These are phyloP conservation scores for Pezicula neosporulosa DNA, from an alignment of 2,329 filamentous ascomycete species.

Conservation along the genomic window DNA sequence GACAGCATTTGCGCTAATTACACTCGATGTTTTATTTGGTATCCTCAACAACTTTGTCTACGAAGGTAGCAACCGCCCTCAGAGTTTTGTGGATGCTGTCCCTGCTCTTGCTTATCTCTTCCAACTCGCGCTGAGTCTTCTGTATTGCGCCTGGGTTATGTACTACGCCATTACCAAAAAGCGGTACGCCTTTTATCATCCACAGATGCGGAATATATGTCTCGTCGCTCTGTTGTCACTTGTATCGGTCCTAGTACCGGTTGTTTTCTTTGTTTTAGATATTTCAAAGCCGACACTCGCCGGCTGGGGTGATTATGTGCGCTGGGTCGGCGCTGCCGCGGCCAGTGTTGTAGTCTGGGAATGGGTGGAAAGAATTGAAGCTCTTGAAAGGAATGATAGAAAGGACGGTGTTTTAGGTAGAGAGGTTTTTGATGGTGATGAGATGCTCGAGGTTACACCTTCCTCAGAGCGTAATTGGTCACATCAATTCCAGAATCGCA, in stretches of 20 bases:
- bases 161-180: conserved; percentile 71
- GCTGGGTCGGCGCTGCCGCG: conserved; percentile 72
- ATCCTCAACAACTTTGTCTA: conserved; percentile 83
- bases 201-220: conserved; percentile 68
- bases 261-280: conserved; percentile 73
- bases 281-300: conserved; percentile 67
- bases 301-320: conserved; percentile 73
- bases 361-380: conserved; percentile 75
- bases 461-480: conserved; percentile 47
- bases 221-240: conserved; percentile 64
- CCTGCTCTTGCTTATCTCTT: conserved; percentile 76
- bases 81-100: conserved; percentile 82
- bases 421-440: conserved; percentile 71
- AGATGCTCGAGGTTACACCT: conserved; percentile 64
- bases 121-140: conserved; percentile 63
- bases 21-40: conserved; percentile 86
- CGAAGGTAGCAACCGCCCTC: conserved; percentile 57
- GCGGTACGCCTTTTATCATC: conserved; percentile 68
- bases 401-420: conserved; percentile 69
- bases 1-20: conserved; percentile 92
- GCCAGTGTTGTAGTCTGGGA: conserved; percentile 80
- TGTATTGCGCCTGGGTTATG: conserved; percentile 72
- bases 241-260: conserved; percentile 63
- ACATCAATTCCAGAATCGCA: conserved; percentile 29
- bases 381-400: conserved; percentile 67